Evolutionary conservation across 169 alveolate species (phyloP).

Genomic region (Prorocentrum cordatum): DNA sequence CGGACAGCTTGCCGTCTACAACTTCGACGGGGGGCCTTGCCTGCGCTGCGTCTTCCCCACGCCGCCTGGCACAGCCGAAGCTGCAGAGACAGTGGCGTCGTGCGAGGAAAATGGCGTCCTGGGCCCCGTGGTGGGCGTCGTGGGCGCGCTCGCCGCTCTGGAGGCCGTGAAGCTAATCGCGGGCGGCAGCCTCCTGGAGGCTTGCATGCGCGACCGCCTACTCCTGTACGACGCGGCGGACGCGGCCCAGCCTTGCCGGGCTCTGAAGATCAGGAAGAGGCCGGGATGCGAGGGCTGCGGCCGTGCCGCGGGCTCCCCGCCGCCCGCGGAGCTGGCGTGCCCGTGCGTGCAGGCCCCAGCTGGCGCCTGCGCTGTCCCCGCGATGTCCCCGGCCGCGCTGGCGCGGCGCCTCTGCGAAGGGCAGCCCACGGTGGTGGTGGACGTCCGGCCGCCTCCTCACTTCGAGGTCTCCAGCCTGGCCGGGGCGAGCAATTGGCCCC

Average conservation of each 20-base stretch:
- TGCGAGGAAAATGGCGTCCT: conserved; percentile 52
- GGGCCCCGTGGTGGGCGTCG: conserved; percentile 37
- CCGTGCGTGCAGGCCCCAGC: neutral
- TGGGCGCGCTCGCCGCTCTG: conserved; percentile 35
- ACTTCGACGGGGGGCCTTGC: conserved; percentile 65
- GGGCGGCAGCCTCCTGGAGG: neutral
- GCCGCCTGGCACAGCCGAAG: neutral
- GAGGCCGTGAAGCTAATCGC: neutral
- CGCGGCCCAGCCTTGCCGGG: conserved; percentile 3
- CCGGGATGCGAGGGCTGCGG: neutral
- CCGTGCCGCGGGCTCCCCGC: neutral
- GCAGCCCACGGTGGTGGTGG: neutral
- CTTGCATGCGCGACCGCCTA: neutral
- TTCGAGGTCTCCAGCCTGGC: neutral
- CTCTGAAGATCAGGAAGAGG: neutral
- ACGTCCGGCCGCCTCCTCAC: conserved; percentile 23
- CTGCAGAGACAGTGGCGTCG: conserved; percentile 5
- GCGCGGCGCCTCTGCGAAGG: neutral
- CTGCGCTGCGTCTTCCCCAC: conserved; percentile 5
- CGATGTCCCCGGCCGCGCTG: neutral
- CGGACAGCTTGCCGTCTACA: conserved; percentile 51
- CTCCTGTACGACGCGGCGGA: conserved; percentile 3
- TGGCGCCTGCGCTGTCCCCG: neutral
- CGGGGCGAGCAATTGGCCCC: neutral
- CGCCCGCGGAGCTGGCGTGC: neutral